Evolutionary conservation across 768 basidiomycete genomes (phyloP).

Genomic region (Symmetrospora coprosmae): DNA sequence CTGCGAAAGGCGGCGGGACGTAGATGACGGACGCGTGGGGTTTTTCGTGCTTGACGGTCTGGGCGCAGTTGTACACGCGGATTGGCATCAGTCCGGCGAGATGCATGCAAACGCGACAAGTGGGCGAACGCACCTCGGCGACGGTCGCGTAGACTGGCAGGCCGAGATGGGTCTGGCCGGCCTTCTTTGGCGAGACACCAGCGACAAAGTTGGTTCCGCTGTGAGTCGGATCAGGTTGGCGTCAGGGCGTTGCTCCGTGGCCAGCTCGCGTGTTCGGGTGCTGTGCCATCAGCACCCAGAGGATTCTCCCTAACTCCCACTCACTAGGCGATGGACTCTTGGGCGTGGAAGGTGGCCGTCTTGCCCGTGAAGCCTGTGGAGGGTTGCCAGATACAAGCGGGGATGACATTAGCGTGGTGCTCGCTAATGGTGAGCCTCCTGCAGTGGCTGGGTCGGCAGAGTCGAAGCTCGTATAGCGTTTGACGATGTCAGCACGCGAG

Average conservation of each 20-base stretch:
- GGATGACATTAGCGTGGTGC: no score
- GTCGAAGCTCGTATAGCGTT: no score
- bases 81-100: neutral
- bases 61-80: neutral
- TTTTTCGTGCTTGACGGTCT: conserved; percentile 73
- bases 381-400: no score
- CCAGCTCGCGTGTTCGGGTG: no score
- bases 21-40: conserved; percentile 95
- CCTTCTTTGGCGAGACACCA: conserved; percentile 91
- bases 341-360: conserved; percentile 97
- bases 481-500: no score
- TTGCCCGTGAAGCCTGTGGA: conserved; percentile 81
- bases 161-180: conserved; percentile 85
- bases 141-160: conserved; percentile 87
- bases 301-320: neutral
- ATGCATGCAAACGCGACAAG: neutral
- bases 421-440: no score
- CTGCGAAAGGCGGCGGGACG: conserved; percentile 90
- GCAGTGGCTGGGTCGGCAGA: no score
- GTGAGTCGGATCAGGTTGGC: no score
- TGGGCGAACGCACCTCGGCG: conserved; percentile 52
- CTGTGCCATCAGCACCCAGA: neutral
- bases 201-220: conserved; percentile 98
- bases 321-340: conserved; percentile 68
- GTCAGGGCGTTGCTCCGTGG: no score